Evolutionary conservation across 768 basidiomycete genomes (phyloP).

Genomic region (Podaxis sp.): DNA sequence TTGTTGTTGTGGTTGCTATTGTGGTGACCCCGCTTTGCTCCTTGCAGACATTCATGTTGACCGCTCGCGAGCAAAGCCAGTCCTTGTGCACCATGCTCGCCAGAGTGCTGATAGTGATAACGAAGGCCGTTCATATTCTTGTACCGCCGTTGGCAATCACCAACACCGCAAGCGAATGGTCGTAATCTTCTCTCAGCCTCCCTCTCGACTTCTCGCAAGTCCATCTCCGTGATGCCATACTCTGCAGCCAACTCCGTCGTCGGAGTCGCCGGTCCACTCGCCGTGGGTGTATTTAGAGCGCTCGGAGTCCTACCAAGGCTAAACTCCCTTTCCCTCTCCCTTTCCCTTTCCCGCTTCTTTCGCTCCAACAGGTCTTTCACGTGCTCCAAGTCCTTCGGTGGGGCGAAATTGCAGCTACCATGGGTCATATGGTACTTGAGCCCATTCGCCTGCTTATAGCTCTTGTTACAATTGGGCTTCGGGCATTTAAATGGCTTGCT

Average conservation of each 20-base stretch:
- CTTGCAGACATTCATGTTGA: conserved; percentile 47
- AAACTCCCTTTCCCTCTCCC: conserved; percentile 21
- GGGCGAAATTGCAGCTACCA: conserved; percentile 91
- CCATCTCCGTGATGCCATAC: conserved; percentile 50
- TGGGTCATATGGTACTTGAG: conserved; percentile 94
- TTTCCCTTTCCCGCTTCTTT: conserved; percentile 43
- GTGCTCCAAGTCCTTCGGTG: conserved; percentile 81
- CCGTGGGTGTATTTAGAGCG: conserved; percentile 3
- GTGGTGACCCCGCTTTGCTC: conserved; percentile 16
- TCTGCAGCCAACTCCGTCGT: conserved; percentile 11
- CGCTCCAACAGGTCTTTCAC: conserved; percentile 70
- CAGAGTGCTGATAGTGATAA: conserved; percentile 97
- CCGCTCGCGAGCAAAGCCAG: conserved; percentile 80
- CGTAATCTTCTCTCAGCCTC: conserved; percentile 82
- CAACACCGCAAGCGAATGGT: conserved; percentile 89
- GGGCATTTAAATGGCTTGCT: conserved; percentile 92
- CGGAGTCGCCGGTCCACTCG: conserved; percentile 11
- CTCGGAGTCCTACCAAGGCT: conserved; percentile 21
- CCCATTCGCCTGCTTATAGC: conserved; percentile 94
- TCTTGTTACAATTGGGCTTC: conserved; percentile 93
- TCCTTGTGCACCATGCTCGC: conserved; percentile 91
- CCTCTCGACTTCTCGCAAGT: conserved; percentile 70
- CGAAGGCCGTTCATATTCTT: conserved; percentile 98
- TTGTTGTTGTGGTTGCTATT: conserved; percentile 16
- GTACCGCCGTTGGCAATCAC: conserved; percentile 84